Conservation (phyloP, 257 asterid genomes). For the Handroanthus guayacan region DNA sequence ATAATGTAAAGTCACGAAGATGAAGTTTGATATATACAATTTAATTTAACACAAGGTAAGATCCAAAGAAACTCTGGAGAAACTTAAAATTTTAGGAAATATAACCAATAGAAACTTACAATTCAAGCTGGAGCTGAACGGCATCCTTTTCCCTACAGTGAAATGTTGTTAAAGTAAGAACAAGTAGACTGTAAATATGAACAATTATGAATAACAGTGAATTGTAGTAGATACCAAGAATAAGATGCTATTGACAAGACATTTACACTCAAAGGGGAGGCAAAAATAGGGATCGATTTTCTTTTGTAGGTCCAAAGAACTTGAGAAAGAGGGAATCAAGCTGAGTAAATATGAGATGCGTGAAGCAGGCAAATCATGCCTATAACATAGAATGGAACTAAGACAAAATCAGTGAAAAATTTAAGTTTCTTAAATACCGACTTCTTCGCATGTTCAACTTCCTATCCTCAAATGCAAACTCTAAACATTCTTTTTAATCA, state of each 20-base stretch:
- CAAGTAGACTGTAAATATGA: conserved; percentile 24
- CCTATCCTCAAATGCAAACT: neutral
- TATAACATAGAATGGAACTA: conserved; percentile 4
- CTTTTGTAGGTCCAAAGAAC: conserved; percentile 1
- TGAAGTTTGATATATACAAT: neutral
- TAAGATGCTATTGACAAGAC: conserved; percentile 21
- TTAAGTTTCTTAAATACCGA: neutral
- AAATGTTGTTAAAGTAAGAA: conserved; percentile 36
- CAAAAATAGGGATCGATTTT: conserved; percentile 13
- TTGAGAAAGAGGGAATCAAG: conserved; percentile 24
- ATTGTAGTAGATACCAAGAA: conserved; percentile 9
- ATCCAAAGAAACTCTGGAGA: conserved; percentile 17
- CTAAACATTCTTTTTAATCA: conserved; percentile 3
- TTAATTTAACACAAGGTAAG: conserved; percentile 3
- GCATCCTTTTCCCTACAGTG: conserved; percentile 78
- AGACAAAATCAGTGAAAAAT: neutral
- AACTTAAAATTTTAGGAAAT: conserved; percentile 1
- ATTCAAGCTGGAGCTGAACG: conserved; percentile 89
- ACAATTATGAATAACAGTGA: conserved; percentile 11
- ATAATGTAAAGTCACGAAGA: neutral
- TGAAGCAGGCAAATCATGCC: conserved; percentile 34
- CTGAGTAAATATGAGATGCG: conserved; percentile 4
- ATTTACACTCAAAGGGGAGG: conserved; percentile 11
- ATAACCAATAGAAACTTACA: conserved; percentile 54
- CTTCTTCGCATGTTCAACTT: neutral